Percentiles rank a stretch among this genome's conserved stretches.
phyloP scores from a whole-genome alignment of 2,329 filamentous ascomycete genomes.

The Phyllosticta paracitricarpa region DNA sequence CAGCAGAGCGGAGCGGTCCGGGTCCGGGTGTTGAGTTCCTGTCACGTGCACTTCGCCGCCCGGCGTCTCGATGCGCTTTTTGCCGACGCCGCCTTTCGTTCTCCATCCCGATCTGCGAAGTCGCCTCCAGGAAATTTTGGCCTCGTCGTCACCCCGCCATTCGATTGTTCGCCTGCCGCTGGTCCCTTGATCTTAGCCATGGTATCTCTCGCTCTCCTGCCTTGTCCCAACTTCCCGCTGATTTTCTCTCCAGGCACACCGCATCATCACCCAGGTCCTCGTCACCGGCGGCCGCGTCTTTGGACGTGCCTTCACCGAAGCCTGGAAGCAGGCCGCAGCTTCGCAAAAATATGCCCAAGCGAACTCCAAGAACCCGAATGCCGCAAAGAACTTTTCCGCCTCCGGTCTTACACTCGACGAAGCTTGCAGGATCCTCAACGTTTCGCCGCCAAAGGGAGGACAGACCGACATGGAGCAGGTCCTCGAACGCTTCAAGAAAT shows the following conservation, averaged over 20 bases:
- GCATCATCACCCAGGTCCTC: slow-evolving; percentile 88
- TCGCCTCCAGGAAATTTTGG: slow-evolving; percentile 10
- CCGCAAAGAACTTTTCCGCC: slow-evolving; percentile 45
- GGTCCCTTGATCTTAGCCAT: not conserved
- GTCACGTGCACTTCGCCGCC: not conserved
- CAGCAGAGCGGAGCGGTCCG: not conserved
- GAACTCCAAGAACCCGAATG: slow-evolving; percentile 50
- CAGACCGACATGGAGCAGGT: slow-evolving; percentile 70
- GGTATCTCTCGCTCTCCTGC: not conserved
- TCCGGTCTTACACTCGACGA: slow-evolving; percentile 86
- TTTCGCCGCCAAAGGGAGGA: slow-evolving; percentile 74
- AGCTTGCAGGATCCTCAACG: slow-evolving; percentile 94
- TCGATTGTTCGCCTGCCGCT: not conserved
- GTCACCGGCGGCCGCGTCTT: slow-evolving; percentile 84
- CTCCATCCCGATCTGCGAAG: not conserved
- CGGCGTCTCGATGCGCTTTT: slow-evolving; percentile 3
- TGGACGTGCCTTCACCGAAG: slow-evolving; percentile 84
- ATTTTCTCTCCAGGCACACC: slow-evolving; percentile 60
- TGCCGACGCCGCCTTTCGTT: not conserved
- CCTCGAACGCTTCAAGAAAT: slow-evolving; percentile 78
- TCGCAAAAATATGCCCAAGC: slow-evolving; percentile 72
- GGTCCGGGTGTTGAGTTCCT: not conserved
- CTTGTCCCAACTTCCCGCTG: slow-evolving; percentile 12
- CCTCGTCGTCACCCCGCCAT: slow-evolving; percentile 3
- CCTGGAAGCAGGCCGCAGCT: slow-evolving; percentile 89